A percentile compares a stretch with the other conserved stretches of the same genome.
Conservation (phyloP, 352 stramenopile species). For the Globisporangium emineosum region DNA sequence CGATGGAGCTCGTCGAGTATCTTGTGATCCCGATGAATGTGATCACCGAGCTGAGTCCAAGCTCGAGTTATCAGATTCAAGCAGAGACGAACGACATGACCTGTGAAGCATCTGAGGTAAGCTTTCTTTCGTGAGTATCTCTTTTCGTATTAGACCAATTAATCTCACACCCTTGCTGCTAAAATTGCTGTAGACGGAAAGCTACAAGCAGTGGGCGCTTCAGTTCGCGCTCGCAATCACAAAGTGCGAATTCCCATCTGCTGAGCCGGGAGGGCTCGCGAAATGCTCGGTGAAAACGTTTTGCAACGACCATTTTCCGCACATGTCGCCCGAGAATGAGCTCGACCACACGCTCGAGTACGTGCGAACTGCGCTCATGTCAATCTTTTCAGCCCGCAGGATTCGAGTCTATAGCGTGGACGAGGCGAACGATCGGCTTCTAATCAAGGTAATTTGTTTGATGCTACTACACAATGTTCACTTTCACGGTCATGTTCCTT, state of each 20-base stretch:
- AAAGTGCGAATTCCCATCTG: slow-evolving; percentile 32
- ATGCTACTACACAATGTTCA: background rate
- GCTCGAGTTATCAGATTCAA: slow-evolving; percentile 34
- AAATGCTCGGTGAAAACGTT: slow-evolving; percentile 67
- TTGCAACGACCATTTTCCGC: slow-evolving; percentile 72
- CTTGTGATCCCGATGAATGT: slow-evolving; percentile 47
- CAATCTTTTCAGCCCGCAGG: slow-evolving; percentile 51
- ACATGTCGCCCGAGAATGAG: slow-evolving; percentile 75
- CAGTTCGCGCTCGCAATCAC: slow-evolving; percentile 55
- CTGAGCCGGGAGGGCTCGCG: slow-evolving; percentile 39
- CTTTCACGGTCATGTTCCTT: background rate
- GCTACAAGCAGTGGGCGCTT: slow-evolving; percentile 71
- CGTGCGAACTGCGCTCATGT: slow-evolving; percentile 50
- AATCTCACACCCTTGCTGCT: background rate
- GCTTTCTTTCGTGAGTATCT: too few species aligned
- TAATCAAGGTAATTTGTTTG: slow-evolving; percentile 52
- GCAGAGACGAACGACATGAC: slow-evolving; percentile 35
- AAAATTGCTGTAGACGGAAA: slow-evolving; percentile 39
- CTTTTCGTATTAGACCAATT: background rate
- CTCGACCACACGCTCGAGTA: slow-evolving; percentile 75
- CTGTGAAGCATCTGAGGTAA: slow-evolving; percentile 40
- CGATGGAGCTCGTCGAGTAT: slow-evolving; percentile 66
- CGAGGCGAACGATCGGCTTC: slow-evolving; percentile 26
- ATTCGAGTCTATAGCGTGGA: slow-evolving; percentile 69
- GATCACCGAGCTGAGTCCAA: slow-evolving; percentile 30